phyloP scores from a whole-genome alignment of 345 rosid species.

The Boechera divaricarpa region DNA sequence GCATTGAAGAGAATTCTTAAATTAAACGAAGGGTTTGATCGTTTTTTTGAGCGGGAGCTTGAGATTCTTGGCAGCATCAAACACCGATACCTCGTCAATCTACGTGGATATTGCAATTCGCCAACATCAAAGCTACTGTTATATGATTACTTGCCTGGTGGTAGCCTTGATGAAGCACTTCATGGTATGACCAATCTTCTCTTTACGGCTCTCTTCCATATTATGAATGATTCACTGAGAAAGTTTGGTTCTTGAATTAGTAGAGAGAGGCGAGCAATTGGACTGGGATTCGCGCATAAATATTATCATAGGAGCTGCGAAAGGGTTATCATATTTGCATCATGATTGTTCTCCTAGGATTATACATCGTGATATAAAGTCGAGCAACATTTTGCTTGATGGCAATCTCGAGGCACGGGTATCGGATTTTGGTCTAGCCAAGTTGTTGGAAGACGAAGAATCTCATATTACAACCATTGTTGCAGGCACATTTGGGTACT shows the following conservation, averaged over 20 bases:
- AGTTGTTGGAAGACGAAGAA: constrained; percentile 92
- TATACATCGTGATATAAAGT: constrained; percentile 97
- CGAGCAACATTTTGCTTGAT: constrained; percentile 97
- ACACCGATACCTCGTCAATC: constrained; percentile 88
- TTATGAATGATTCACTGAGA: constrained; percentile 26
- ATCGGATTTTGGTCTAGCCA: constrained; percentile 98
- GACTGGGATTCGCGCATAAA: constrained; percentile 97
- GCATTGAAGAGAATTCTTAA: constrained; percentile 88
- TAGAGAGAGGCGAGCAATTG: constrained; percentile 88
- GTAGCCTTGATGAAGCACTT: constrained; percentile 98
- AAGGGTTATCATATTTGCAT: constrained; percentile 95
- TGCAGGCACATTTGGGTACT: constrained; percentile 98
- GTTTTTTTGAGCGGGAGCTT: constrained; percentile 95
- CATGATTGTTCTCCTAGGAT: constrained; percentile 99
- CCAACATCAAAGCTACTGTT: constrained; percentile 86
- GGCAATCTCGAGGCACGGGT: constrained; percentile 97
- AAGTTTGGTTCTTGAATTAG: constrained; percentile 35
- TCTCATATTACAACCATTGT: constrained; percentile 98
- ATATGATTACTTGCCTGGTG: constrained; percentile 90
- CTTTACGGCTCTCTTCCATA: constrained; percentile 3
- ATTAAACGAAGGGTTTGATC: constrained; percentile 90
- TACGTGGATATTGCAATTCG: constrained; percentile 97
- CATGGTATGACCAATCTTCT: constrained; percentile 63
- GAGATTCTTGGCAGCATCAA: constrained; percentile 98
- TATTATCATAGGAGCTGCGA: constrained; percentile 94